A percentile compares a stretch with the other conserved stretches of the same genome.
phyloP scores from a whole-genome alignment of 352 stramenopile genomes.

The Pythium scleroteichum region DNA sequence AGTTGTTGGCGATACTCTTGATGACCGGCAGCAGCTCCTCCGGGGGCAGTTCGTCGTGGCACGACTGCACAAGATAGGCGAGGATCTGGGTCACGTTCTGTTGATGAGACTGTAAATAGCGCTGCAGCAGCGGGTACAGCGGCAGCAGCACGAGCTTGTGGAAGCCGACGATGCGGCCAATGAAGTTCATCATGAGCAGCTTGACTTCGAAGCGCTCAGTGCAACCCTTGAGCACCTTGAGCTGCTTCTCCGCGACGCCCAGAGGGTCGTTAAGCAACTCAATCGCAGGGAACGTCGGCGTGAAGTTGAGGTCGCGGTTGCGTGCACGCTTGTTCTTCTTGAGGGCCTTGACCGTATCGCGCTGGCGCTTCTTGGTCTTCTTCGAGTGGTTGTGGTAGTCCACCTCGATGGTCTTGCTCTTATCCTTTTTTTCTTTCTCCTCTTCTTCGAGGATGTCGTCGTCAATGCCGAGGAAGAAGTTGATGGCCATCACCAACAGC shows the following conservation, averaged over 20 bases:
- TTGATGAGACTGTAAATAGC: constrained; percentile 89
- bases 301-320: constrained; percentile 73
- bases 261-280: constrained; percentile 97
- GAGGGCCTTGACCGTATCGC: constrained; percentile 86
- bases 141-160: constrained; percentile 97
- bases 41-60: constrained; percentile 96
- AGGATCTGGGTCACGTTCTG: constrained; percentile 94
- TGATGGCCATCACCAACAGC: constrained; percentile 89
- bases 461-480: constrained; percentile 99
- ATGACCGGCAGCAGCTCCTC: constrained; percentile 96
- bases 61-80: constrained; percentile 97
- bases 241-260: constrained; percentile 91
- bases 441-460: constrained; percentile 97
- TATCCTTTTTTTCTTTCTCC: constrained; percentile 89
- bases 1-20: constrained; percentile 98
- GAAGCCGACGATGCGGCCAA: constrained; percentile 95
- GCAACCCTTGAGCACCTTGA: constrained; percentile 90
- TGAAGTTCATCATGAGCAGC: constrained; percentile 99
- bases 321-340: constrained; percentile 89
- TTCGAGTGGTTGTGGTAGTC: constrained; percentile 96
- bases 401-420: constrained; percentile 81
- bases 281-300: constrained; percentile 95
- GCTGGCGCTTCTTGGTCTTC: constrained; percentile 93
- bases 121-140: constrained; percentile 97
- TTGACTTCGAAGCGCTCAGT: constrained; percentile 93